These are phyloP conservation scores for Botrytis pseudocinerea DNA, from an alignment of 2,329 filamentous ascomycete species.

Conservation along the genomic window DNA sequence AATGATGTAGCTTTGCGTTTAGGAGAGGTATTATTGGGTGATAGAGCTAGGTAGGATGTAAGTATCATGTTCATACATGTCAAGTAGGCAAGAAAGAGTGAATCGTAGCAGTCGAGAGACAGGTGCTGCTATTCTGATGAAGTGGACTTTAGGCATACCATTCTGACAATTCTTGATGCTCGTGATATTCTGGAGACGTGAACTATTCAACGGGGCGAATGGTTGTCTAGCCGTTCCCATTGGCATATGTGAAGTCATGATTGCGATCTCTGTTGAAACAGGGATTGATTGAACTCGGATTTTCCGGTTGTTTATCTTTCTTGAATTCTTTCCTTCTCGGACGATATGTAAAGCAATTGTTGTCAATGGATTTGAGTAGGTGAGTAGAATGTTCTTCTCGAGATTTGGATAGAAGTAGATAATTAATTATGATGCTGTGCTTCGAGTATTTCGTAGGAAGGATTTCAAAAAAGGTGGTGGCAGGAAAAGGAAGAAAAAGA, in stretches of 20 bases:
- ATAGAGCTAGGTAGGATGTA: constrained; percentile 28
- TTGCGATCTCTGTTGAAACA: not conserved
- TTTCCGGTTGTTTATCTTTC: not conserved
- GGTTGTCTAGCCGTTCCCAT: constrained; percentile 56
- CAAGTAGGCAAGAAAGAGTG: not conserved
- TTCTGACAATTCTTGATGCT: constrained; percentile 79
- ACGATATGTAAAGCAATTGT: not conserved
- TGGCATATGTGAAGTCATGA: constrained; percentile 35
- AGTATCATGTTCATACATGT: constrained; percentile 30
- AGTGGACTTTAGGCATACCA: constrained; percentile 48
- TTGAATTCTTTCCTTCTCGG: not conserved
- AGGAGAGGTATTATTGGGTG: constrained; percentile 27
- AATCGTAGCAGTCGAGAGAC: not conserved
- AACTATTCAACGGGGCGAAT: constrained; percentile 70
- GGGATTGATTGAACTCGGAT: not conserved
- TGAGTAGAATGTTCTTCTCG: not conserved
- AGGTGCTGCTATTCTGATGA: constrained; percentile 7
- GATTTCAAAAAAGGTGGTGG: constrained; percentile 8
- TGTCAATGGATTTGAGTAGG: not conserved
- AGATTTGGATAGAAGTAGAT: not conserved
- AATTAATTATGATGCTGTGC: not conserved
- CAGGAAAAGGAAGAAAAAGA: constrained; percentile 11
- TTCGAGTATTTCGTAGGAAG: not conserved
- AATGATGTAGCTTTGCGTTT: constrained; percentile 61
- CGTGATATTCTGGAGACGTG: constrained; percentile 69